These are phyloP conservation scores for Salix arbutifolia DNA, from an alignment of 345 rosid genomes.

Conservation along the genomic window DNA sequence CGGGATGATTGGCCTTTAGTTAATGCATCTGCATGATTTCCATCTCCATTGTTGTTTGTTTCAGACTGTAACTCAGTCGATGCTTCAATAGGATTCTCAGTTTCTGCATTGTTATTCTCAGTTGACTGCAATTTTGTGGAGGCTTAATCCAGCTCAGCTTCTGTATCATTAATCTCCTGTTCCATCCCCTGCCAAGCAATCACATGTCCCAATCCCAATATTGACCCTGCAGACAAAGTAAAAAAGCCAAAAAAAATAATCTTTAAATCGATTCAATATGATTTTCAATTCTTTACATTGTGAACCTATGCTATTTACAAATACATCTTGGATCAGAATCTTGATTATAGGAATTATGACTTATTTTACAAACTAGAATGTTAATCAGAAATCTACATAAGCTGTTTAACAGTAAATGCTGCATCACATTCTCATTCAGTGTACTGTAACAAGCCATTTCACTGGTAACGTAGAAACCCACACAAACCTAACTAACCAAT, in stretches of 20 bases:
- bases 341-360: neutral
- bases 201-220: neutral
- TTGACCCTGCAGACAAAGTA: neutral
- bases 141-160: neutral
- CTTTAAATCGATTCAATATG: neutral
- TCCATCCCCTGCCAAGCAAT: constrained; percentile 27
- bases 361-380: neutral
- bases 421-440: neutral
- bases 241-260: neutral
- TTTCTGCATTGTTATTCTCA: neutral
- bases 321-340: neutral
- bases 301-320: neutral
- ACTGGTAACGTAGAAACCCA: neutral
- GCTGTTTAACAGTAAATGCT: neutral
- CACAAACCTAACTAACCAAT: neutral
- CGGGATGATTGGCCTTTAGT: constrained; percentile 28
- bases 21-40: constrained; percentile 24
- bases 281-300: neutral
- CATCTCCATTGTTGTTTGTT: constrained; percentile 18
- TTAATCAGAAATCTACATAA: neutral
- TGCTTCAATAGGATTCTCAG: constrained; percentile 2
- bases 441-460: neutral
- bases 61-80: neutral
- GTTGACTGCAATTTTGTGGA: neutral
- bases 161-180: constrained; percentile 23